Conservation (phyloP, 441 rosid genomes). For the Flueggea neowawraea region DNA sequence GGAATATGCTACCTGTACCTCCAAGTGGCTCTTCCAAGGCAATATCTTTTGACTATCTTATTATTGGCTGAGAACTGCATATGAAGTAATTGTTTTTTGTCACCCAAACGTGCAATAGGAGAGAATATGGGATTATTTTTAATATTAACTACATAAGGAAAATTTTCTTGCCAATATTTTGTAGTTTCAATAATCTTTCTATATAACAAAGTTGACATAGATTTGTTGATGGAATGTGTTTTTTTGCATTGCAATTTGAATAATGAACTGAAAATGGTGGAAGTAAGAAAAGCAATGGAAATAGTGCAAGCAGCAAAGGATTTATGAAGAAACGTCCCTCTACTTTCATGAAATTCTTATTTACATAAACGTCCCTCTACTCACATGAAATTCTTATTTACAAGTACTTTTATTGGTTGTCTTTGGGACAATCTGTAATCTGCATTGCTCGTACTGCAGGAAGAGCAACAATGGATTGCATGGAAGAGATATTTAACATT, state of each 20-base stretch:
- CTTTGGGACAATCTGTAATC: neutral
- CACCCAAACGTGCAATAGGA: neutral
- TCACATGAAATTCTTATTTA: no score
- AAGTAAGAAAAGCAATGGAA: no score
- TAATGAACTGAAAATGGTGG: neutral
- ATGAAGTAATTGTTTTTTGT: neutral
- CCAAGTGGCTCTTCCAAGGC: conserved; percentile 82
- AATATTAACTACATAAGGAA: no score
- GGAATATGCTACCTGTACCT: conserved; percentile 91
- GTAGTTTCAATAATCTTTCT: no score
- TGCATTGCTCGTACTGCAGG: conserved; percentile 39
- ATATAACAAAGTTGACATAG: neutral
- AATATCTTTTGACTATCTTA: conserved; percentile 16
- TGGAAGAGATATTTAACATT: conserved; percentile 90
- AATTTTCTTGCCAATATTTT: no score
- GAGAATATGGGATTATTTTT: neutral
- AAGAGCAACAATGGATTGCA: conserved; percentile 91
- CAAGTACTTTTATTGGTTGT: no score
- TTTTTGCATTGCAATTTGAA: neutral
- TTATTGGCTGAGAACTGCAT: conserved; percentile 3
- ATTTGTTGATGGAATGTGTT: no score
- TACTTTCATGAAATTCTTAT: no score
- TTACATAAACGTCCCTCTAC: no score
- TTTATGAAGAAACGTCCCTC: no score
- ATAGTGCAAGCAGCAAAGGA: no score